A percentile compares a stretch with the other conserved stretches of the same genome.
These are phyloP conservation scores for Candida loeiensis DNA, from an alignment of 805 yeast genomes.

Conservation along the genomic window DNA sequence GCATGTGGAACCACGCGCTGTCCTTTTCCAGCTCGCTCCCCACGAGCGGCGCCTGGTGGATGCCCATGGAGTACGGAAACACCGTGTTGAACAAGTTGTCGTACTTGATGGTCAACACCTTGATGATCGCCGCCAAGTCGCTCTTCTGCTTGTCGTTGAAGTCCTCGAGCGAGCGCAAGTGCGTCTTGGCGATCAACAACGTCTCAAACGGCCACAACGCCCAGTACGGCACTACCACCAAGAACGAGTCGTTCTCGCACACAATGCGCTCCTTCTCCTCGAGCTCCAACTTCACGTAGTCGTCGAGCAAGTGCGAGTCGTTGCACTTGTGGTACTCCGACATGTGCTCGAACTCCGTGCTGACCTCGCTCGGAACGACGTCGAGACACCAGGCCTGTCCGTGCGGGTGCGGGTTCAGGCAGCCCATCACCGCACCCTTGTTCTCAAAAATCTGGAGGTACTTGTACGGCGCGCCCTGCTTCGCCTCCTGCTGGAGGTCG, in stretches of 20 bases:
- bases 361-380: slow-evolving; percentile 63
- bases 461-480: slow-evolving; percentile 34
- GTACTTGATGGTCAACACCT: slow-evolving; percentile 56
- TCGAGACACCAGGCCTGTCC: slow-evolving; percentile 79
- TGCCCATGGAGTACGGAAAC: slow-evolving; percentile 80
- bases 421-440: slow-evolving; percentile 78
- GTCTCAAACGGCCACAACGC: slow-evolving; percentile 83
- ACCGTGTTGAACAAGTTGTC: slow-evolving; percentile 67
- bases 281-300: slow-evolving; percentile 57
- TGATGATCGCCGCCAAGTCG: slow-evolving; percentile 56
- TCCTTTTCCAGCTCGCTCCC: slow-evolving; percentile 41
- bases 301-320: slow-evolving; percentile 53
- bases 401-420: slow-evolving; percentile 80
- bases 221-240: slow-evolving; percentile 77
- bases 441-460: slow-evolving; percentile 74
- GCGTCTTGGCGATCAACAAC: slow-evolving; percentile 54
- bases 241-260: slow-evolving; percentile 55
- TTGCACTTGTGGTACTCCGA: slow-evolving; percentile 40
- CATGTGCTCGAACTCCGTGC: slow-evolving; percentile 52
- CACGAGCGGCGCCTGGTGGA: slow-evolving; percentile 69
- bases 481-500: slow-evolving; percentile 38
- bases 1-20: slow-evolving; percentile 59
- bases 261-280: slow-evolving; percentile 51
- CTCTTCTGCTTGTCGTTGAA: slow-evolving; percentile 44
- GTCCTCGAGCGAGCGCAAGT: slow-evolving; percentile 47